These are phyloP conservation scores for Diatrype stigma DNA, from an alignment of 2,329 filamentous ascomycete species.

Conservation along the genomic window DNA sequence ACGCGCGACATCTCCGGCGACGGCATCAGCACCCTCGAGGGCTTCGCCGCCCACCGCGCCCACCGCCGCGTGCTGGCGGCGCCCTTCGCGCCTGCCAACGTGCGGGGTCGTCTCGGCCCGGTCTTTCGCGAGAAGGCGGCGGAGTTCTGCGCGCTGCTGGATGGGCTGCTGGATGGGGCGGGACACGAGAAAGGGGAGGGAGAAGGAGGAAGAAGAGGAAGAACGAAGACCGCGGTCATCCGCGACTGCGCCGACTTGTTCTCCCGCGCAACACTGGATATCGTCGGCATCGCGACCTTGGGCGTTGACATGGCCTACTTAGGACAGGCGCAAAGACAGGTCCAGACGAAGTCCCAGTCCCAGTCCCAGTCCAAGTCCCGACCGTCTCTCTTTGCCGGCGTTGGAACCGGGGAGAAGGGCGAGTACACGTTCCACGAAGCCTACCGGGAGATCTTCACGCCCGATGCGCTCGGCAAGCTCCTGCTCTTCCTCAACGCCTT, in stretches of 20 bases:
- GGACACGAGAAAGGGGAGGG: background rate
- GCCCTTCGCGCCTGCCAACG: background rate
- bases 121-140: background rate
- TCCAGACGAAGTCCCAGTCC: no score
- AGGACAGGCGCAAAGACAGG: background rate
- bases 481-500: slow-evolving; percentile 6
- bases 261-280: slow-evolving; percentile 6
- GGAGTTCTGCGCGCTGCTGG: slow-evolving; percentile 5
- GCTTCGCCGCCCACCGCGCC: no score
- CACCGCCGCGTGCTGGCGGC: background rate
- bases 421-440: slow-evolving; percentile 6
- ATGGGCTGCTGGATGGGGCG: background rate
- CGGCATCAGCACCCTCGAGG: no score
- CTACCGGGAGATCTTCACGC: slow-evolving; percentile 5
- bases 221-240: background rate
- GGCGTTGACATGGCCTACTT: slow-evolving; percentile 7
- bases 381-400: no score
- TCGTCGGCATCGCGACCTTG: slow-evolving; percentile 6
- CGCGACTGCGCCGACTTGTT: slow-evolving; percentile 7
- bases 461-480: slow-evolving; percentile 3
- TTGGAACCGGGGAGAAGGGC: background rate
- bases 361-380: no score
- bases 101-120: no score
- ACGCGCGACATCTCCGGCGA: no score
- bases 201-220: background rate